Conservation (phyloP, 169 alveolate genomes). For the Cryptosporidium ubiquitum region DNA sequence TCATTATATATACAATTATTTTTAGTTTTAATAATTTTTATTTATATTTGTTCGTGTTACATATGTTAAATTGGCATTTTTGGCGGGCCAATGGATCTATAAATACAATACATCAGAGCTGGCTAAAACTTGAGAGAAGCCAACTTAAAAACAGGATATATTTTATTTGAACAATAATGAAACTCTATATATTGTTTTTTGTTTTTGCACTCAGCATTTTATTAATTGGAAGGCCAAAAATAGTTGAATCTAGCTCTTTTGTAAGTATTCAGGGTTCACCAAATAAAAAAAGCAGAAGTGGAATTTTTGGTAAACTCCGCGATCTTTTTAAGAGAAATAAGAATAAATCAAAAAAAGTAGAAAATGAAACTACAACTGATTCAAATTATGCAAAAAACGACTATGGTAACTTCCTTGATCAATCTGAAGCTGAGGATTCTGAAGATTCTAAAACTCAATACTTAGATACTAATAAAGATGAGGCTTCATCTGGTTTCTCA, state of each 20-base stretch:
- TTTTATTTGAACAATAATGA: neutral
- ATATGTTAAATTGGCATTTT: neutral
- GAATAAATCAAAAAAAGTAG: neutral
- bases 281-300: neutral
- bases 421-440: neutral
- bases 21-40: neutral
- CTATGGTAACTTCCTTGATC: neutral
- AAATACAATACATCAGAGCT: neutral
- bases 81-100: neutral
- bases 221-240: neutral
- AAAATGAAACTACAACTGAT: neutral
- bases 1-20: neutral
- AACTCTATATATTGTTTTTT: neutral
- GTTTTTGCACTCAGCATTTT: neutral
- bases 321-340: neutral
- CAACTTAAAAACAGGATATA: neutral
- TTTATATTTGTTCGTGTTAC: neutral
- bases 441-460: neutral
- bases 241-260: neutral
- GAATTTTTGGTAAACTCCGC: neutral
- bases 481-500: neutral
- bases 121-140: neutral
- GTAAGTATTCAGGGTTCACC: neutral
- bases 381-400: neutral
- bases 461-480: neutral